Evolutionary conservation across 2,329 filamentous ascomycete species (phyloP).

Genomic region (Neofusicoccum ribis): DNA sequence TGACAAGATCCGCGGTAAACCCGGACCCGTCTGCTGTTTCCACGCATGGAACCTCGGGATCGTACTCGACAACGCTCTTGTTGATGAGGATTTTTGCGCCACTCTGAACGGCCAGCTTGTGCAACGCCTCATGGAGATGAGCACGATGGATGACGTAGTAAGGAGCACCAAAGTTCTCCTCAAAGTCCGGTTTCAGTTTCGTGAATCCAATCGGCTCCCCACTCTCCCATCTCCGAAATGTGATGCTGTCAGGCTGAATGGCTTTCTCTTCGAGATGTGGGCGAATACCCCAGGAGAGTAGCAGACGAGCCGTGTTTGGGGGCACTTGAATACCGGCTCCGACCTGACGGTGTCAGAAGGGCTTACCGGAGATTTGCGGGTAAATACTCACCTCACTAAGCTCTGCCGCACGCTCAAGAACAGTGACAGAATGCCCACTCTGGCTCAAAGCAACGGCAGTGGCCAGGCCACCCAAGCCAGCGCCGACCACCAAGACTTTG

Average conservation of each 20-base stretch:
- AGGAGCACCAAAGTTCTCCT: constrained; percentile 29
- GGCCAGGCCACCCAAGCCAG: constrained; percentile 24
- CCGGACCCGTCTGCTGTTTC: constrained; percentile 42
- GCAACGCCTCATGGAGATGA: constrained; percentile 25
- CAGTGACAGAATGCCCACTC: constrained; percentile 31
- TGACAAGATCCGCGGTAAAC: constrained; percentile 35
- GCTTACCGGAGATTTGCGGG: too few relatives aligned
- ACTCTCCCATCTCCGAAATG: constrained; percentile 55
- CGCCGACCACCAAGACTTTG: constrained; percentile 23
- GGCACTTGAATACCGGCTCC: constrained; percentile 21
- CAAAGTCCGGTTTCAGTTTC: constrained; percentile 54
- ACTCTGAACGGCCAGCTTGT: constrained; percentile 22
- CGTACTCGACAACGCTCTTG: constrained; percentile 22
- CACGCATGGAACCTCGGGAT: constrained; percentile 18
- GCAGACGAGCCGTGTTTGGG: constrained; percentile 39
- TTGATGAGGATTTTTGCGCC: constrained; percentile 23
- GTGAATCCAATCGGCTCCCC: constrained; percentile 48
- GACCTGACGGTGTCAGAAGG: constrained; percentile 14
- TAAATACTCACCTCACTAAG: constrained; percentile 29
- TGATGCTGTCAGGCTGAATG: constrained; percentile 45
- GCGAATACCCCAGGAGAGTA: constrained; percentile 48
- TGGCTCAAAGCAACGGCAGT: constrained; percentile 21
- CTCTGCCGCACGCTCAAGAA: constrained; percentile 36
- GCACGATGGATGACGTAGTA: constrained; percentile 29
- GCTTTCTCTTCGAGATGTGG: constrained; percentile 22